Conservation (phyloP, 805 yeast genomes). For the Candida saitoana region DNA sequence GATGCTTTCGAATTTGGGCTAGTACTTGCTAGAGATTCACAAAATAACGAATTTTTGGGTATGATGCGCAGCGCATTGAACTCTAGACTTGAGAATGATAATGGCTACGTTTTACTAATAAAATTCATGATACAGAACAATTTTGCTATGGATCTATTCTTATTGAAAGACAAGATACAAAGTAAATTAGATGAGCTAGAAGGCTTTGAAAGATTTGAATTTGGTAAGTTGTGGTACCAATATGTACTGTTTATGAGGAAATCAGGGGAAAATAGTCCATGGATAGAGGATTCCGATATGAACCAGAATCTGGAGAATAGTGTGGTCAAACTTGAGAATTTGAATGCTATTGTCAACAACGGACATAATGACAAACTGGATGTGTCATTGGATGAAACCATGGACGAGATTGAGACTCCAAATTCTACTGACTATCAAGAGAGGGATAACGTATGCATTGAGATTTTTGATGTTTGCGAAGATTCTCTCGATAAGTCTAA, state of each 20-base stretch:
- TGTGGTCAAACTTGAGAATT: conserved; percentile 15
- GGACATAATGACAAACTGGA: not conserved
- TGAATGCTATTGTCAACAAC: not conserved
- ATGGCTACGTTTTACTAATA: conserved; percentile 15
- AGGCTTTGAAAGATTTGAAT: conserved; percentile 12
- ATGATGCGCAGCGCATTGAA: conserved; percentile 20
- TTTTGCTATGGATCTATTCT: conserved; percentile 23
- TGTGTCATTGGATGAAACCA: not conserved
- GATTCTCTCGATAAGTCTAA: not conserved
- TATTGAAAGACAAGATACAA: conserved; percentile 15
- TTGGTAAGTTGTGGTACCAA: conserved; percentile 17
- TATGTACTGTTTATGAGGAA: not conserved
- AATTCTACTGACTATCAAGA: not conserved
- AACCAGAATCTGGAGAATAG: not conserved
- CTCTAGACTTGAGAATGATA: conserved; percentile 14
- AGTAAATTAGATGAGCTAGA: conserved; percentile 9
- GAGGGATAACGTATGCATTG: not conserved
- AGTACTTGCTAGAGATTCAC: conserved; percentile 32
- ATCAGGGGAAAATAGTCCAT: not conserved
- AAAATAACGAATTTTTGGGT: conserved; percentile 24
- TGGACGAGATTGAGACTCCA: not conserved
- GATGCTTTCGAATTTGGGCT: conserved; percentile 30
- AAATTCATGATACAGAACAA: conserved; percentile 21
- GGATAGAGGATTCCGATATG: not conserved
- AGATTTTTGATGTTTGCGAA: not conserved